Evolutionary conservation across 306 rosid species (phyloP), one percentile per base, ranked within the genome.

Genomic region (Ammopiptanthus mongolicus): DNA sequence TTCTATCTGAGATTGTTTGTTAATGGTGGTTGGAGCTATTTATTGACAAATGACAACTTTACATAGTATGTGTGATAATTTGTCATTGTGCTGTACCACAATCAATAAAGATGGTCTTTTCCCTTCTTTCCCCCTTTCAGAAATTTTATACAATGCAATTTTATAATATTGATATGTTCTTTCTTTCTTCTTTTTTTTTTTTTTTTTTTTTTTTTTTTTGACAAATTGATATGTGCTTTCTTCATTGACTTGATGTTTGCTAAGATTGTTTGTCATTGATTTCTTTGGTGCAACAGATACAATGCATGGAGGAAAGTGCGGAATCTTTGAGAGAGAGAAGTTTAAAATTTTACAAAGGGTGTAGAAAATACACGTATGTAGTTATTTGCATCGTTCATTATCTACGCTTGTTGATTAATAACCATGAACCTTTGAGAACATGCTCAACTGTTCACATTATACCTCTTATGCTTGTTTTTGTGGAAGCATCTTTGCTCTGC

Each of bases 331-430:
- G 99, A 84, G 99, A 96, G 75, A 90, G 99, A 85, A 86, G 98
- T 77, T 85, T 92, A 67, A 96, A 77, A 80, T 96, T 96, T 83
- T 89, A 86, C 86, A 96, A 96, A 89, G 99, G 99, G 78, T 90
- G 98, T 81, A 88, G 99, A 85, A 96, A 92, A 84, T 96, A 96
- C 85, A 96, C 99, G 99, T 96, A 96, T 47, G 99, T 85, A 41
- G 34, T 52, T 55, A 17, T 56, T 21, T 74, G 19, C 36, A 29
- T 70, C 69, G 58, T 59, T 74, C 47, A 34, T 42, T 68, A 41
- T 41, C 19, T 66, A n/a, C 11, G 18, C 18, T 7, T 44, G 19
- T 23, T 78, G 69, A 68, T 63, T 67, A 41, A 56, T 50, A 39
- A 46, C 70, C 50, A n/a, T 46, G 70, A 33, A 63, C 29, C 9